phyloP scores from a whole-genome alignment of 2,329 filamentous ascomycete species.

The Diaporthe longicolla region DNA sequence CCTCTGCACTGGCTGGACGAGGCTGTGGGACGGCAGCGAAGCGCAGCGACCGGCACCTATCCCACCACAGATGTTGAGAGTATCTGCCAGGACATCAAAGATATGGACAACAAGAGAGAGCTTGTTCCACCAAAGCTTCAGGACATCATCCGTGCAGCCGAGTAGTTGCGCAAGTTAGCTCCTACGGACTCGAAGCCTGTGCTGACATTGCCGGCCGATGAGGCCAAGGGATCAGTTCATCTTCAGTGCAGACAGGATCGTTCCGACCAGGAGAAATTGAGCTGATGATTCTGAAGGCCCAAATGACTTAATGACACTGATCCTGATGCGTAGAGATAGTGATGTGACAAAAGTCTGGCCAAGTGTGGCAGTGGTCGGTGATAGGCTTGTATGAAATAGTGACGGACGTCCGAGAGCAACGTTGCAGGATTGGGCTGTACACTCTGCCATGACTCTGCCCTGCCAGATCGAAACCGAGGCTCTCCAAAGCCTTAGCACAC shows the following conservation, averaged over 20 bases:
- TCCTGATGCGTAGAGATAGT: not conserved
- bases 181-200: not conserved
- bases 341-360: constrained; percentile 16
- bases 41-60: not conserved
- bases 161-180: not conserved
- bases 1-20: not conserved
- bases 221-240: constrained; percentile 11
- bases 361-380: constrained; percentile 4
- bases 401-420: constrained; percentile 35
- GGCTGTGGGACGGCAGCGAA: not conserved
- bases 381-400: constrained; percentile 16
- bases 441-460: constrained; percentile 9
- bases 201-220: not conserved
- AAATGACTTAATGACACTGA: not conserved
- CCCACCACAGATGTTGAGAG: not conserved
- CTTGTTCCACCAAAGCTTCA: not conserved
- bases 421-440: constrained; percentile 30
- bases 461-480: not conserved
- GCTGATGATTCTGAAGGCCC: not conserved
- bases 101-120: not conserved
- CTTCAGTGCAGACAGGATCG: not conserved
- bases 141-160: not conserved
- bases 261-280: not conserved
- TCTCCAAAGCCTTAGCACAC: not conserved
- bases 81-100: not conserved